phyloP scores from a whole-genome alignment of 768 basidiomycete genomes.

The Hericium coralloides region DNA sequence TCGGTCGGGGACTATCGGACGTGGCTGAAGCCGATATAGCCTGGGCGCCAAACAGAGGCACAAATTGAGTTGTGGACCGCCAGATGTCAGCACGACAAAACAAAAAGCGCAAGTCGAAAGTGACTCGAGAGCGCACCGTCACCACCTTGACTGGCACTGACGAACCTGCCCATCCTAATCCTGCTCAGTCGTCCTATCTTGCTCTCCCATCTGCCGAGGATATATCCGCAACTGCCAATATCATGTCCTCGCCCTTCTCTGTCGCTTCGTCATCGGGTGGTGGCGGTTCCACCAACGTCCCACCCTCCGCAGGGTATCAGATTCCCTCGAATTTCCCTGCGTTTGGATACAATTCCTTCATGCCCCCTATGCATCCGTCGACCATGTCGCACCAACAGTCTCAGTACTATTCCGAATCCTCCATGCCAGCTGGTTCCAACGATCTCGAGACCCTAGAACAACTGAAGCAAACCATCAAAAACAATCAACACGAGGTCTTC shows the following conservation, averaged over 20 bases:
- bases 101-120: constrained; percentile 52
- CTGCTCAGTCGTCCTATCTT: background rate
- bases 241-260: constrained; percentile 2
- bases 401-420: constrained; percentile 7
- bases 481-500: constrained; percentile 64
- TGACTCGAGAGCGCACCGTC: constrained; percentile 57
- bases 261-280: background rate
- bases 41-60: constrained; percentile 4
- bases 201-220: background rate
- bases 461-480: constrained; percentile 65
- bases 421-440: constrained; percentile 43
- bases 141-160: constrained; percentile 42
- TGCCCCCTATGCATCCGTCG: constrained; percentile 13
- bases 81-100: constrained; percentile 52
- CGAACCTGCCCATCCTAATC: background rate
- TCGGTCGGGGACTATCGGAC: background rate
- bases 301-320: constrained; percentile 23
- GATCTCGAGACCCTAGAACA: constrained; percentile 71
- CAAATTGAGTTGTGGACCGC: constrained; percentile 1
- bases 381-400: constrained; percentile 4
- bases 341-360: background rate
- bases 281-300: background rate
- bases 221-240: background rate
- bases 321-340: constrained; percentile 19
- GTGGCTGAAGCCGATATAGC: background rate